A percentile compares a stretch with the other conserved stretches of the same genome.
Conservation (phyloP, 306 rosid genomes). For the Luffa acutangula region DNA sequence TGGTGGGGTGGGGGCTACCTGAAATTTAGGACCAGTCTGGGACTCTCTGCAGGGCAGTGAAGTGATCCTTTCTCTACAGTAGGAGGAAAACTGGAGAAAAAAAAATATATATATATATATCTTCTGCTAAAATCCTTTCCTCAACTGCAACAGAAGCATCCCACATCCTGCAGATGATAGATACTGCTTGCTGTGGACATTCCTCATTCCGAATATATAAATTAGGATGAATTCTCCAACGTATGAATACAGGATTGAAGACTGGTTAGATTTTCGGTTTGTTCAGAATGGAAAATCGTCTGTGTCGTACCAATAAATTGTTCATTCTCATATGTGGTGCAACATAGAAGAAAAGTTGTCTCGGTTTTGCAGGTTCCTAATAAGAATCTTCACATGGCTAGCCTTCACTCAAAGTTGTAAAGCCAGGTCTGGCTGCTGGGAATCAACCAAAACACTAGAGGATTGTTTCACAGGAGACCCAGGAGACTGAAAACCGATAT, state of each 20-base stretch:
- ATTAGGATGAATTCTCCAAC: not conserved
- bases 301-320: not conserved
- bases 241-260: not conserved
- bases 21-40: not conserved
- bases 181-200: not conserved
- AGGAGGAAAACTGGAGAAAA: not conserved
- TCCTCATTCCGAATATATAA: not conserved
- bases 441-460: conserved; percentile 68
- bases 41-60: not conserved
- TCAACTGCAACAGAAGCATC: not conserved
- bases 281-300: conserved; percentile 1
- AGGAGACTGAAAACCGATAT: conserved; percentile 85
- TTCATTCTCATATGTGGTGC: not conserved
- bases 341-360: not conserved
- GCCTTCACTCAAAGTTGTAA: conserved; percentile 56
- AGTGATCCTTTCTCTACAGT: not conserved
- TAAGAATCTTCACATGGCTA: not conserved
- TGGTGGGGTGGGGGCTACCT: not conserved
- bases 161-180: not conserved
- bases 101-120: not conserved
- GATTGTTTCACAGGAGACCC: conserved; percentile 89
- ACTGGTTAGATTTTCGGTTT: not conserved
- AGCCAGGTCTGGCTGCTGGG: conserved; percentile 99
- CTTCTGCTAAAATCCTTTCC: not conserved
- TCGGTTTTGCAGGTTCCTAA: not conserved